Evolutionary conservation across 768 basidiomycete genomes (phyloP), one percentile per base, ranked within the genome.

Genomic region (Termitomyces titanicus): DNA sequence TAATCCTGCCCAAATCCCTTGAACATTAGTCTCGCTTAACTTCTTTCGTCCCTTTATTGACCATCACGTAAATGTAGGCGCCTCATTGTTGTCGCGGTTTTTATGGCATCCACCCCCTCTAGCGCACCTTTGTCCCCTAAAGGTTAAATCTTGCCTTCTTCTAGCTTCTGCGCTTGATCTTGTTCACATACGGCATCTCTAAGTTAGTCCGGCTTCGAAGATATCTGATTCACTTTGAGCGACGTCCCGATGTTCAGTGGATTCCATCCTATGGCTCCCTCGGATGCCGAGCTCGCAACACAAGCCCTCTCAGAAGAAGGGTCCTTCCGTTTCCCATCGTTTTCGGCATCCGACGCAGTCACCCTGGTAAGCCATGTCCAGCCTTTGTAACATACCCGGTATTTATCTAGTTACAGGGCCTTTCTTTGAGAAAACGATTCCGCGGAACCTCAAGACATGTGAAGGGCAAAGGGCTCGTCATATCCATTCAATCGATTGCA

Each of bases 341-440:
- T 93, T 70, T 81, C 81, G 29, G 83, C 89, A 9, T 78, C 82
- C 34, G 92, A 93, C 61, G 91, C 91, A 13, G 82, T 93, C 51
- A 92, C 89, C 17, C 77, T 93, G 25, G 85, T 84, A 55, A 59
- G 71, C 59, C 7, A 47, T 37, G 13, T 34, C 12, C 17, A 17
- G 25, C 25, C 37, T 56, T 53, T 47, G 33, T 17, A 12, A 17
- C 11, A 27, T 24, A 43, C 37, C 24, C 48, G 45, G 52, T 5
- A 40, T 37, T 38, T 25, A 54, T 27, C 29, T 17, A 22, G 47
- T 50, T 22, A 33, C 52, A 79, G 77, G 85, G 85, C 7, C 79
- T 92, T 49, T 91, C 89, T 3, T 70, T 93, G 47, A 82, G 91
- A 59, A 93, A 93, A 69, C 81, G 91, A n/a, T 93, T 93, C 61